These are phyloP conservation scores for Botrytis hyacinthi DNA, from an alignment of 2,329 filamentous ascomycete species.

Conservation along the genomic window DNA sequence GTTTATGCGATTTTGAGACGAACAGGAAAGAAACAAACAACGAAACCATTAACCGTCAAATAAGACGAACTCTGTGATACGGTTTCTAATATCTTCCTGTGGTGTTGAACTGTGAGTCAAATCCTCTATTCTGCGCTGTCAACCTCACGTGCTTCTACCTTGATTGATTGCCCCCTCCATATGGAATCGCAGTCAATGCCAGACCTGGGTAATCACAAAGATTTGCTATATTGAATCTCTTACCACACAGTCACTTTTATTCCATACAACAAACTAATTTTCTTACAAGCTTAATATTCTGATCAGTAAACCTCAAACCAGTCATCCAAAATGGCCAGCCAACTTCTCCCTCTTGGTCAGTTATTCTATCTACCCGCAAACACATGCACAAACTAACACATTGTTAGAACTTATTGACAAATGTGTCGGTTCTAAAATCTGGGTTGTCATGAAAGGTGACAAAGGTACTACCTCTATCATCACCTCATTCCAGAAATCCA, in stretches of 20 bases:
- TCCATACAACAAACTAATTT: background rate
- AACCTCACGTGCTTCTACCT: conserved; percentile 16
- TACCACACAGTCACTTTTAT: background rate
- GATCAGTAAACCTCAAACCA: background rate
- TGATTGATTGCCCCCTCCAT: conserved; percentile 2
- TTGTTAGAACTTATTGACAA: conserved; percentile 91
- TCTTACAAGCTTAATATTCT: background rate
- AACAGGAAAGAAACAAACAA: background rate
- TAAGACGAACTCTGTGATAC: background rate
- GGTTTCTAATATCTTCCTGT: background rate
- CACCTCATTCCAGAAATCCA: background rate
- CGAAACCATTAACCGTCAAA: background rate
- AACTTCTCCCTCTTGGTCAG: conserved; percentile 37
- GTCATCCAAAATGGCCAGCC: conserved; percentile 35
- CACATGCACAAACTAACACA: conserved; percentile 29
- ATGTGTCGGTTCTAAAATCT: conserved; percentile 95
- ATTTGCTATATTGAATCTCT: background rate
- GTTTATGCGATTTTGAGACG: background rate
- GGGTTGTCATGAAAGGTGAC: conserved; percentile 99
- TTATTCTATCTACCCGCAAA: conserved; percentile 24
- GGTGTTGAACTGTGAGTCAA: conserved; percentile 10
- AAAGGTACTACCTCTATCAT: conserved; percentile 64
- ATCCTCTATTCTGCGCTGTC: background rate
- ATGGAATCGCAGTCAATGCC: background rate
- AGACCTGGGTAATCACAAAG: background rate